Evolutionary conservation across 331 rosid species (phyloP).

Genomic region (Telfairia occidentalis): DNA sequence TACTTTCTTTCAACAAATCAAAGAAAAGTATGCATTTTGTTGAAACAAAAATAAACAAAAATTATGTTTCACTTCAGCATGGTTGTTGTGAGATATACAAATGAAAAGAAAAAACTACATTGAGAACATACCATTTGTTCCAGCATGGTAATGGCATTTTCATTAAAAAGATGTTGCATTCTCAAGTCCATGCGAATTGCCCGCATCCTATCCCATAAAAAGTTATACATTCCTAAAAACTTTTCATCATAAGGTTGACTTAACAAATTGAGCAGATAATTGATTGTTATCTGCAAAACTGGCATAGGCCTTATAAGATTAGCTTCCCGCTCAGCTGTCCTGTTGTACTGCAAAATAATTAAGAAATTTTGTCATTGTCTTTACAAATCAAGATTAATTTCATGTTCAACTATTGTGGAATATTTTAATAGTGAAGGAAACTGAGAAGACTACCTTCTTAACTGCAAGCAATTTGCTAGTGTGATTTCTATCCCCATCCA

Average conservation of each 20-base stretch:
- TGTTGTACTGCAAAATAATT: conserved; percentile 48
- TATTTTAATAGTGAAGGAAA: neutral
- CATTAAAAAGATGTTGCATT: conserved; percentile 94
- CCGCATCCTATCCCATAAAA: conserved; percentile 98
- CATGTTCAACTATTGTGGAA: neutral
- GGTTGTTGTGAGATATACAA: neutral
- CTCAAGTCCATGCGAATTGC: conserved; percentile 96
- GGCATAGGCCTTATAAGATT: conserved; percentile 87
- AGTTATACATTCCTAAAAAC: conserved; percentile 80
- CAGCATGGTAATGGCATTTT: conserved; percentile 71
- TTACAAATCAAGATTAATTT: neutral
- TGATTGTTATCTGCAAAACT: conserved; percentile 60
- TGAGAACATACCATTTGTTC: conserved; percentile 78
- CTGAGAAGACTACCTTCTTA: conserved; percentile 53
- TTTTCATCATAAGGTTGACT: conserved; percentile 64
- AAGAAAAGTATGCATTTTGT: neutral
- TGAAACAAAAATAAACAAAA: neutral
- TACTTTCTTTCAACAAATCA: neutral
- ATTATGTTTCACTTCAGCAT: neutral
- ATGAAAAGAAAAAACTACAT: neutral
- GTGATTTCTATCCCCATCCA: conserved; percentile 90
- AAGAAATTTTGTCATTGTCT: neutral
- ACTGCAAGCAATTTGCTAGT: conserved; percentile 75
- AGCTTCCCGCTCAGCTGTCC: conserved; percentile 99
- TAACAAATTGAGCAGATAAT: conserved; percentile 65